These are phyloP conservation scores for Aquilaria yunnanensis DNA, from an alignment of 345 rosid genomes.

Conservation along the genomic window DNA sequence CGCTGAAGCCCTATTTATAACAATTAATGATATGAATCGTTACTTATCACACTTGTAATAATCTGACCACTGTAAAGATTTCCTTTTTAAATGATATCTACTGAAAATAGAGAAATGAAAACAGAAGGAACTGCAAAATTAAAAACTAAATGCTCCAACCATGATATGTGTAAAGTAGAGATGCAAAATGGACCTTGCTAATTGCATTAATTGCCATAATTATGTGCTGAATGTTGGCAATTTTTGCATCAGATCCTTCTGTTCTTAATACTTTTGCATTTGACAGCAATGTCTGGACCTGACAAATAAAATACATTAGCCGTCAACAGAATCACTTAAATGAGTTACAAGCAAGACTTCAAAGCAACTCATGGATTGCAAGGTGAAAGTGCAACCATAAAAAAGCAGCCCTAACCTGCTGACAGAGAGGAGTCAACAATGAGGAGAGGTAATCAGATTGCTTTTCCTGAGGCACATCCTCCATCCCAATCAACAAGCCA, in stretches of 20 bases:
- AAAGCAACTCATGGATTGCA: constrained; percentile 8
- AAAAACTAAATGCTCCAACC: background rate
- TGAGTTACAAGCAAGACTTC: background rate
- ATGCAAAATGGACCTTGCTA: constrained; percentile 69
- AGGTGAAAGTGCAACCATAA: constrained; percentile 5
- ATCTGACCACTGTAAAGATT: too few species aligned
- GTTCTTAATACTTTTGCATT: constrained; percentile 40
- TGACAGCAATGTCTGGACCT: constrained; percentile 63
- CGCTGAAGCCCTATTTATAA: constrained; percentile 76
- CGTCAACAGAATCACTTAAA: background rate
- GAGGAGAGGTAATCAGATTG: constrained; percentile 89
- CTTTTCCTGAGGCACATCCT: constrained; percentile 75
- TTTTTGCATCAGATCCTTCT: constrained; percentile 49
- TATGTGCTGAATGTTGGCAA: constrained; percentile 60
- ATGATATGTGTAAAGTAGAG: background rate
- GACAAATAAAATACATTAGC: constrained; percentile 12
- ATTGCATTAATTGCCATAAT: constrained; percentile 88
- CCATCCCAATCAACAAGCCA: constrained; percentile 86
- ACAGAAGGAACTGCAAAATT: background rate
- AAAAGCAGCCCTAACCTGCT: constrained; percentile 51
- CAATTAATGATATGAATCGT: too few species aligned
- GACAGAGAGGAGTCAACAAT: constrained; percentile 82
- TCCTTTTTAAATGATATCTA: too few species aligned
- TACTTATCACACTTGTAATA: too few species aligned
- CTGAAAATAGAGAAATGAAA: too few species aligned